Conservation (phyloP, 805 yeast genomes). For the Candida sithepensis region DNA sequence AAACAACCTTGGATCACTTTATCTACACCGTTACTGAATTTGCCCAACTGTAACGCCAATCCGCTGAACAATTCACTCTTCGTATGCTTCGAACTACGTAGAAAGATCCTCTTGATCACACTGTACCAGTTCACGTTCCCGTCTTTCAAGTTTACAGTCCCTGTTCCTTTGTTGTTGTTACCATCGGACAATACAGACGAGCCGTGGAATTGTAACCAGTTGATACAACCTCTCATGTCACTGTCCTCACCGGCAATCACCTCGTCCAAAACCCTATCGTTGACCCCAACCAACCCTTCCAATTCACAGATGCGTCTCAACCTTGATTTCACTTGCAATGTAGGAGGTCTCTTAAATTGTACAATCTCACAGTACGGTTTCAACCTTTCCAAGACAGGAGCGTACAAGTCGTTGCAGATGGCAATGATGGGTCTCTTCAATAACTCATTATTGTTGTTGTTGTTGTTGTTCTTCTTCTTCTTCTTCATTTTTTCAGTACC, state of each 20-base stretch:
- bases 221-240: constrained; percentile 83
- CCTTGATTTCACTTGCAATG: constrained; percentile 41
- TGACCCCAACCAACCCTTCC: constrained; percentile 47
- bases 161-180: too few species aligned
- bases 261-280: constrained; percentile 53
- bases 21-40: constrained; percentile 51
- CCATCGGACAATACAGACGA: too few species aligned
- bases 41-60: constrained; percentile 36
- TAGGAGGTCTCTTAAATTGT: constrained; percentile 57
- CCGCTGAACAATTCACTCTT: constrained; percentile 44
- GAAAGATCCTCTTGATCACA: constrained; percentile 59
- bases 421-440: constrained; percentile 85
- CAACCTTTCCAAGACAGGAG: constrained; percentile 68
- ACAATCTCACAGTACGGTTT: constrained; percentile 73
- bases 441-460: constrained; percentile 23
- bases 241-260: constrained; percentile 70
- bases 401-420: constrained; percentile 83
- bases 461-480: constrained; percentile 22
- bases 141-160: constrained; percentile 36
- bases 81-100: constrained; percentile 41
- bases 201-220: constrained; percentile 67
- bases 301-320: constrained; percentile 47
- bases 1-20: constrained; percentile 72
- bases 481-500: not conserved
- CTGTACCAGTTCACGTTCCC: constrained; percentile 62